These are phyloP conservation scores for Cordyceps javanica DNA, from an alignment of 2,329 filamentous ascomycete genomes.

Conservation along the genomic window DNA sequence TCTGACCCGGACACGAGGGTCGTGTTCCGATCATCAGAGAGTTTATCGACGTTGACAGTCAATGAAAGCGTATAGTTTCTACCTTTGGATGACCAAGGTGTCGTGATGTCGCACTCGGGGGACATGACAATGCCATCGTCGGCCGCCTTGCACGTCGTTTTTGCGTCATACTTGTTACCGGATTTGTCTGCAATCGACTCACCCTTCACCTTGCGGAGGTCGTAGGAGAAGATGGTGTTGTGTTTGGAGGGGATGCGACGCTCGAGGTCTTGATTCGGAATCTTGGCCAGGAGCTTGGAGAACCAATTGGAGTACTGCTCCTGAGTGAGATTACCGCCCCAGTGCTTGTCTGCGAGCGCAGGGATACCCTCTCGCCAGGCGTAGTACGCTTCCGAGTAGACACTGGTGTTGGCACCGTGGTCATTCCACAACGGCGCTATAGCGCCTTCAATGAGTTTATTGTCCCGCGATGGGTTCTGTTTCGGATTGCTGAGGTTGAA, in stretches of 20 bases:
- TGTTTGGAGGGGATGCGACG: conserved; percentile 14
- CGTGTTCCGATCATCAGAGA: conserved; percentile 27
- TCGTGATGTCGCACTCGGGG: conserved; percentile 35
- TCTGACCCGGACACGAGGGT: conserved; percentile 37
- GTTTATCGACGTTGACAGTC: conserved; percentile 28
- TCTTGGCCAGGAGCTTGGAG: conserved; percentile 12
- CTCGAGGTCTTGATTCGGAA: conserved; percentile 20
- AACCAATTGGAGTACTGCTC: conserved; percentile 14
- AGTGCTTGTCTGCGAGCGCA: conserved; percentile 22
- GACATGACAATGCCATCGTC: conserved; percentile 26
- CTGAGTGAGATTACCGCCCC: conserved; percentile 18
- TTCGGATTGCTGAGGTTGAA: conserved; percentile 17
- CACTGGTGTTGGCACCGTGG: conserved; percentile 20
- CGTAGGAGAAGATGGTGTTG: conserved; percentile 18
- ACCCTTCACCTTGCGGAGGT: conserved; percentile 16
- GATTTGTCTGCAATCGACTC: conserved; percentile 16
- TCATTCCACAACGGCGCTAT: conserved; percentile 23
- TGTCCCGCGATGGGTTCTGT: conserved; percentile 16
- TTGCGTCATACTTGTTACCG: conserved; percentile 22
- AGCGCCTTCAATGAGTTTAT: conserved; percentile 16
- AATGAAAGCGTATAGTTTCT: conserved; percentile 50
- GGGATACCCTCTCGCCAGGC: conserved; percentile 20
- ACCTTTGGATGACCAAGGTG: conserved; percentile 47
- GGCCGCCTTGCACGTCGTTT: conserved; percentile 29
- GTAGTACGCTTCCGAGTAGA: conserved; percentile 21